phyloP scores from a whole-genome alignment of 1,284 basidiomycete species.

The Vanrija pseudolonga region DNA sequence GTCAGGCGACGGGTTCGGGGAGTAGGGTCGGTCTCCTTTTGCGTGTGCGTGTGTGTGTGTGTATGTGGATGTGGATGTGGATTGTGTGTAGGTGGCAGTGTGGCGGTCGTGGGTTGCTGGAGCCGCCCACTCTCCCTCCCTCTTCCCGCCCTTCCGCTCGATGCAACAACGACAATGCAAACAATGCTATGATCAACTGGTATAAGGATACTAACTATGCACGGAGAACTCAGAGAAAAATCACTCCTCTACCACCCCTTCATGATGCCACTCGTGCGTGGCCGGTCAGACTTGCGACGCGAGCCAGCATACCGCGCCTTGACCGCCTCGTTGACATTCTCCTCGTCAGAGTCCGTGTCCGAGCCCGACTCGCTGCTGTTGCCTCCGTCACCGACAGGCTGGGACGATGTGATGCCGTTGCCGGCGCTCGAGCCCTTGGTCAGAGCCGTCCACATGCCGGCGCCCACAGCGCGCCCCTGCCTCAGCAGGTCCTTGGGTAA shows the following conservation, averaged over 20 bases:
- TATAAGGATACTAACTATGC: not conserved
- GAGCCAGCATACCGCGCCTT: slow-evolving; percentile 15
- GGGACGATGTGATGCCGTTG: not conserved
- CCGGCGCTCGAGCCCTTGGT: not conserved
- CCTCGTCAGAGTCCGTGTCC: slow-evolving; percentile 15
- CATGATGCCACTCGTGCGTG: no score
- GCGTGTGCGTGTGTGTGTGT: no score
- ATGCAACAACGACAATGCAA: no score
- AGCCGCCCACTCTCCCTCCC: no score
- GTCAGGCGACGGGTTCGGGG: no score
- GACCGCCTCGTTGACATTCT: slow-evolving; percentile 8
- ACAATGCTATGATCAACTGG: no score
- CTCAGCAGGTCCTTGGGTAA: slow-evolving; percentile 15
- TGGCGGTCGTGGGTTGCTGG: no score
- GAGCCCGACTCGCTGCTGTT: not conserved
- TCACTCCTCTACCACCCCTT: not conserved
- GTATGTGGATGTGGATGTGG: no score
- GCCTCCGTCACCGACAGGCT: not conserved
- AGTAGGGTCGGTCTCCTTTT: no score
- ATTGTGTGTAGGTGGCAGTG: no score
- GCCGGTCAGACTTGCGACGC: no score
- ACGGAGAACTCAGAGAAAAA: not conserved
- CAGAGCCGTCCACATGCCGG: not conserved
- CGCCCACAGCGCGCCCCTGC: not conserved
- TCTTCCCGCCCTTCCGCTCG: no score